Percentiles rank a stretch among this genome's conserved stretches.
phyloP scores from a whole-genome alignment of 108 stramenopile genomes.

The Asterionellopsis glacialis region DNA sequence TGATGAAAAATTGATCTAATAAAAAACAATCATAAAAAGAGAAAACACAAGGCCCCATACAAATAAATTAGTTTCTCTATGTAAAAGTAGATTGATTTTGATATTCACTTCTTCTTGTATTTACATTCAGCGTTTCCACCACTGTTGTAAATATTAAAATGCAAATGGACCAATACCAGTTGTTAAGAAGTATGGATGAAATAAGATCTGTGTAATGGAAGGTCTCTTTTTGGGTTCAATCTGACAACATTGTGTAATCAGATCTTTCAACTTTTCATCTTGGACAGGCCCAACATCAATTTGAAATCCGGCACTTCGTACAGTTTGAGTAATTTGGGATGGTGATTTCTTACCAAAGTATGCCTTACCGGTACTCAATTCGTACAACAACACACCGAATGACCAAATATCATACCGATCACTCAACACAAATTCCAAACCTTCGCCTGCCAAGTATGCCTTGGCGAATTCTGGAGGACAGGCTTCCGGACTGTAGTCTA shows the following conservation, averaged over 20 bases:
- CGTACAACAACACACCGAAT: slow-evolving; percentile 53
- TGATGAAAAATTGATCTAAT: too few relatives aligned
- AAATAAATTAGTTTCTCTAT: too few relatives aligned
- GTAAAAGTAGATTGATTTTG: neutral
- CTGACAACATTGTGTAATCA: slow-evolving; percentile 61
- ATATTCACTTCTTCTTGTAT: neutral
- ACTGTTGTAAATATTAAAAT: slow-evolving; percentile 6
- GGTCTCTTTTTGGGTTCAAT: slow-evolving; percentile 60
- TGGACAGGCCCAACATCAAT: slow-evolving; percentile 38
- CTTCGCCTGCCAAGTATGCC: slow-evolving; percentile 42
- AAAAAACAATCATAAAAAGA: too few relatives aligned
- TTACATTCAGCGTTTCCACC: neutral
- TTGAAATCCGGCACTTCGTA: slow-evolving; percentile 35
- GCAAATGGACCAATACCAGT: slow-evolving; percentile 39
- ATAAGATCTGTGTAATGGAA: slow-evolving; percentile 49
- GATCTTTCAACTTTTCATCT: slow-evolving; percentile 46
- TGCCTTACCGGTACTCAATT: slow-evolving; percentile 40
- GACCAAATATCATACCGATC: slow-evolving; percentile 59
- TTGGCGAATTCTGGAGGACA: slow-evolving; percentile 86
- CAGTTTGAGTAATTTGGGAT: slow-evolving; percentile 62
- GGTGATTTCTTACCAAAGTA: slow-evolving; percentile 74
- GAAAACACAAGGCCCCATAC: too few relatives aligned
- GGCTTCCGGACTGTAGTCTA: slow-evolving; percentile 88
- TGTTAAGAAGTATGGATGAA: slow-evolving; percentile 79
- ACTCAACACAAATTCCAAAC: slow-evolving; percentile 55